Evolutionary conservation across 2,329 filamentous ascomycete species (phyloP), one percentile per base, ranked within the genome.

Genomic region (Clarireedia paspali): DNA sequence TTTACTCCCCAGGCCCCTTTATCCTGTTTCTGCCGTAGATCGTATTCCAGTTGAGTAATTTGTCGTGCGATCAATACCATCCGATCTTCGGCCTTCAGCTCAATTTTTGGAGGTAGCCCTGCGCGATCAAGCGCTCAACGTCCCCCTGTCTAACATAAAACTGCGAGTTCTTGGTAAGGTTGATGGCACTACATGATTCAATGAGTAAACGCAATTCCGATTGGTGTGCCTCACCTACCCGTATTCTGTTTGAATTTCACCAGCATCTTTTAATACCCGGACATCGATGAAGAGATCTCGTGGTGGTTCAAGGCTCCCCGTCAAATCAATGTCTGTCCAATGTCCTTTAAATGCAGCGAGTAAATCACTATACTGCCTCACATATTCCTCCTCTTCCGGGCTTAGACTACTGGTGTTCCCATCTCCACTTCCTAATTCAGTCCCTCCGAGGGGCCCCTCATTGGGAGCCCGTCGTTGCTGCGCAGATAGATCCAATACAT

Each of bases 171-270:
- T 95, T 97, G 39, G 91, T 96, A 75, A 99, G 79, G 58, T 88
- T 97, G 66, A 99, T 96, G 12, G 91, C 89, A 15, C 91, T 96
- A 64, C 7, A 55, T 61, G 49, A 57, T 62, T 67, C 62, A 53
- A 57, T 45, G 30, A 45, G 26, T 15, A 17, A 27, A 38, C 17
- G n/a, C 61, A 51, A 60, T 55, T 45, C 26, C 5, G 34, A 52
- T 20, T 38, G 39, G 47, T 50, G 39, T 55, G 47, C 36, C 27
- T 45, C 48, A 76, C 85, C 72, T 78, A 95, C 88, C 94, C 94
- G 69, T 99, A 99, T 77, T 99, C 95, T 0, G 94, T 99, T 74
- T 99, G 92, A 62, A 99, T 96, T 76, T 99, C 94, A 4, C 95
- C 94, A 1, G 92, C 94, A 75, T 99, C 94, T 70, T 94, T 96